phyloP scores from a whole-genome alignment of 2,329 filamentous ascomycete species.

The Ascochyta lentis region DNA sequence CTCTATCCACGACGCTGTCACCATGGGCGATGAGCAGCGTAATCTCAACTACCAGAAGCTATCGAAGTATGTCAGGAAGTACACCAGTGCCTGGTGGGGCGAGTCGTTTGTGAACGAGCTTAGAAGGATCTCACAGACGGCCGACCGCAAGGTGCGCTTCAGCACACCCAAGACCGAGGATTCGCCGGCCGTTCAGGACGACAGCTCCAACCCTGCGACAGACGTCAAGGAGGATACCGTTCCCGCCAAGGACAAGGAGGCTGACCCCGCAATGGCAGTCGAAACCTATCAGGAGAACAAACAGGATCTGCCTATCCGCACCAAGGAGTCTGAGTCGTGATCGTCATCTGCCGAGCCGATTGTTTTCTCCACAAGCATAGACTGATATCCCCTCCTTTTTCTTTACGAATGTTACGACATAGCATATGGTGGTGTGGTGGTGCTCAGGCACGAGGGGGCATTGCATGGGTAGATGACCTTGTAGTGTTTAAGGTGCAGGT shows the following conservation, averaged over 20 bases:
- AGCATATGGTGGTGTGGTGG: conserved; percentile 2
- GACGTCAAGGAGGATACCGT: background rate
- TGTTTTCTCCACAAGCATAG: conserved; percentile 4
- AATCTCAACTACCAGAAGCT: conserved; percentile 88
- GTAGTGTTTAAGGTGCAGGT: background rate
- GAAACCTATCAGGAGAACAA: conserved; percentile 15
- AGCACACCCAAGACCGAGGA: conserved; percentile 16
- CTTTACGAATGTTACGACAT: conserved; percentile 12
- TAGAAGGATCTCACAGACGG: conserved; percentile 62
- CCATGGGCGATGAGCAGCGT: conserved; percentile 89
- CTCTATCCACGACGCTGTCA: conserved; percentile 94
- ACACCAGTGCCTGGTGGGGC: conserved; percentile 96
- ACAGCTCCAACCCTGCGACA: background rate
- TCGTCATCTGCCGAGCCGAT: background rate
- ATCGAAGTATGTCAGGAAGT: conserved; percentile 95
- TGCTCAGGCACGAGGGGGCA: background rate
- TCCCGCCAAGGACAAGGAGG: conserved; percentile 23
- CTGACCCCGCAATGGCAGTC: conserved; percentile 18
- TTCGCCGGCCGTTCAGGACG: background rate
- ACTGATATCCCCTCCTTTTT: conserved; percentile 13
- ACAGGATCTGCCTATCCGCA: conserved; percentile 19
- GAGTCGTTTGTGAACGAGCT: conserved; percentile 90
- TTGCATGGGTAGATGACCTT: conserved; percentile 1
- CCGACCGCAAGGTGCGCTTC: conserved; percentile 56
- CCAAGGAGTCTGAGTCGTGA: conserved; percentile 20